Percentiles rank a stretch among this genome's conserved stretches.
Conservation (phyloP, 495 filamentous ascomycete species). For the Neurospora sp. region DNA sequence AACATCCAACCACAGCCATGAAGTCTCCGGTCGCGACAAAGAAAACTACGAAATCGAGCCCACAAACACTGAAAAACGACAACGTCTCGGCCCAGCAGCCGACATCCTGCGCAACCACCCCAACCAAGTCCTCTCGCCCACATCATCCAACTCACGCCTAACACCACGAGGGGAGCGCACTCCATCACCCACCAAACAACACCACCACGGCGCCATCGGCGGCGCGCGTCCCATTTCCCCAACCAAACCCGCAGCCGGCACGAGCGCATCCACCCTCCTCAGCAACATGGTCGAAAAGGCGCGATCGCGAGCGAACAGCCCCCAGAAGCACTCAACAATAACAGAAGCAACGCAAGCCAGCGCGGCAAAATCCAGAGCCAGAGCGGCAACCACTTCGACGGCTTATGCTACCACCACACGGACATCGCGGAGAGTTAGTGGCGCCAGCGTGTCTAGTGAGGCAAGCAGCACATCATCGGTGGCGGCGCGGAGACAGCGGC, state of each 20-base stretch:
- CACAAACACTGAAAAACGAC: slow-evolving; percentile 38
- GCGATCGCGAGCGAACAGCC: slow-evolving; percentile 26
- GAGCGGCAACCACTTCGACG: slow-evolving; percentile 11
- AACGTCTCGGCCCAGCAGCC: slow-evolving; percentile 16
- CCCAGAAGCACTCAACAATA: slow-evolving; percentile 5
- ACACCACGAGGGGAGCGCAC: slow-evolving; percentile 28
- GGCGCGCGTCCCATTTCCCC: slow-evolving; percentile 31
- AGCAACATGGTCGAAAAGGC: slow-evolving; percentile 54
- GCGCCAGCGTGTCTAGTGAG: slow-evolving; percentile 38
- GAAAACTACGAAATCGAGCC: slow-evolving; percentile 53
- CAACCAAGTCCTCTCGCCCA: slow-evolving; percentile 61
- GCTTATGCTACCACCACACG: slow-evolving; percentile 26
- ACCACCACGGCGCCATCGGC: slow-evolving; percentile 17
- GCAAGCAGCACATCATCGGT: slow-evolving; percentile 32
- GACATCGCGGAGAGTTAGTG: slow-evolving; percentile 36
- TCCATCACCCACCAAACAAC: slow-evolving; percentile 5
- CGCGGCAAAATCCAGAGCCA: slow-evolving; percentile 25
- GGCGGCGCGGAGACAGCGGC: slow-evolving; percentile 27
- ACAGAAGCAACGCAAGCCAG: slow-evolving; percentile 9
- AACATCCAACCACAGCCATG: slow-evolving; percentile 36
- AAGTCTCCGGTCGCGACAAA: slow-evolving; percentile 60
- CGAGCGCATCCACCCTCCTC: slow-evolving; percentile 21
- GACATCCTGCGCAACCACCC: slow-evolving; percentile 17
- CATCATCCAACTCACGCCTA: slow-evolving; percentile 67
- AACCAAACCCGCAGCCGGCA: slow-evolving; percentile 28